Conservation (phyloP, 345 rosid genomes). For the Rhodomyrtus tomentosa region DNA sequence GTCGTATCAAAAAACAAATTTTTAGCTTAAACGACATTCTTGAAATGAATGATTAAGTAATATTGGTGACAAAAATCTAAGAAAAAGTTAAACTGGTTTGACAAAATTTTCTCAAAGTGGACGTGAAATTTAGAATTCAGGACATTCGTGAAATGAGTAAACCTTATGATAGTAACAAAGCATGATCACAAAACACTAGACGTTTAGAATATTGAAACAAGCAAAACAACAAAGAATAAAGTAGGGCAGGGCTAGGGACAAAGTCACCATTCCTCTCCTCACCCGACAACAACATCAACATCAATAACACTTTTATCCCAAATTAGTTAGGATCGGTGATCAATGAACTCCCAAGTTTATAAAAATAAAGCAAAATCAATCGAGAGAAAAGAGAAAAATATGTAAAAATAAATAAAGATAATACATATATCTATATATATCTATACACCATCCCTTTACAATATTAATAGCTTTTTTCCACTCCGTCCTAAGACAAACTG, state of each 20-base stretch:
- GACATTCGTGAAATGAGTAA: not conserved
- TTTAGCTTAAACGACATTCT: not conserved
- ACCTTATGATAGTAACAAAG: not conserved
- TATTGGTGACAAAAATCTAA: not conserved
- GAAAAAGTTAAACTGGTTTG: not conserved
- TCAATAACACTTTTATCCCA: no score
- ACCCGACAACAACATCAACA: no score
- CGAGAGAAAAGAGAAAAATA: no score
- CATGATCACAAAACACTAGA: not conserved
- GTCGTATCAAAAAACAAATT: not conserved
- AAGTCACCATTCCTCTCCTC: not conserved
- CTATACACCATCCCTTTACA: no score
- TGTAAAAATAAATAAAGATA: no score
- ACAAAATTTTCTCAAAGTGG: not conserved
- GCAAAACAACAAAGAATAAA: not conserved
- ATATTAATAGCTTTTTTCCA: no score
- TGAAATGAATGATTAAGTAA: not conserved
- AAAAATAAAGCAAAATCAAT: no score
- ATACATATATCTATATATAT: no score
- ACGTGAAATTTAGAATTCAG: not conserved
- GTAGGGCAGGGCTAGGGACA: not conserved
- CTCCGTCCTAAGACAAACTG: no score
- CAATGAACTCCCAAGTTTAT: no score
- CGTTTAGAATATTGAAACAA: not conserved
- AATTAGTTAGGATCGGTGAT: no score